phyloP scores from a whole-genome alignment of 2,329 filamentous ascomycete species.

The Chrysoporthe deuterocubensis region DNA sequence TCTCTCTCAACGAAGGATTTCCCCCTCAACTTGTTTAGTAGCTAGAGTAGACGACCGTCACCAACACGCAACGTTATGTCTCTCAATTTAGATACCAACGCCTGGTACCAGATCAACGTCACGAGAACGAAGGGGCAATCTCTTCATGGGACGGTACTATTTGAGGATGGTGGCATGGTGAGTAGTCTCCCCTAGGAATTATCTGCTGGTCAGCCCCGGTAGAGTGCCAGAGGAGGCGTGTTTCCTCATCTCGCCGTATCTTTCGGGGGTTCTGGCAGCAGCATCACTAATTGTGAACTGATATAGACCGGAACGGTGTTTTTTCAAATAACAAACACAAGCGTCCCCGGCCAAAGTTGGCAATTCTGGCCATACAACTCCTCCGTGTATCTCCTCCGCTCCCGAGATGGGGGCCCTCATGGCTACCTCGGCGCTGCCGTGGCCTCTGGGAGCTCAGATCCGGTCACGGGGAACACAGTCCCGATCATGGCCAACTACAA shows the following conservation, averaged over 20 bases:
- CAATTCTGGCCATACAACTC: conserved; percentile 23
- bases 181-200: background rate
- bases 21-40: too few species aligned
- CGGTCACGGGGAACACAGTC: conserved; percentile 10
- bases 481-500: conserved; percentile 6
- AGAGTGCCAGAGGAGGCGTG: too few species aligned
- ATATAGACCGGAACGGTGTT: conserved; percentile 15
- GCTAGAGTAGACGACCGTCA: background rate
- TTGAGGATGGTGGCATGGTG: background rate
- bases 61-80: conserved; percentile 4
- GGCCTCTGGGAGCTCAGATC: background rate
- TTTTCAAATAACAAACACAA: conserved; percentile 18
- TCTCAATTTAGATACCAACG: conserved; percentile 18
- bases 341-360: conserved; percentile 9
- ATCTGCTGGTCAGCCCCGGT: too few species aligned
- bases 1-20: too few species aligned
- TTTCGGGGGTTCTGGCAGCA: background rate
- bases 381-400: conserved; percentile 21
- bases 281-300: background rate
- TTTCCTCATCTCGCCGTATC: too few species aligned
- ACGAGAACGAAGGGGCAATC: background rate
- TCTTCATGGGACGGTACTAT: conserved; percentile 13
- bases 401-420: conserved; percentile 13
- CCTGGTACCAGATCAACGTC: conserved; percentile 24
- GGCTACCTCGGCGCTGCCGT: background rate